A percentile compares a stretch with the other conserved stretches of the same genome.
phyloP scores from a whole-genome alignment of 495 filamentous ascomycete genomes.

The Aspergillus leporis region DNA sequence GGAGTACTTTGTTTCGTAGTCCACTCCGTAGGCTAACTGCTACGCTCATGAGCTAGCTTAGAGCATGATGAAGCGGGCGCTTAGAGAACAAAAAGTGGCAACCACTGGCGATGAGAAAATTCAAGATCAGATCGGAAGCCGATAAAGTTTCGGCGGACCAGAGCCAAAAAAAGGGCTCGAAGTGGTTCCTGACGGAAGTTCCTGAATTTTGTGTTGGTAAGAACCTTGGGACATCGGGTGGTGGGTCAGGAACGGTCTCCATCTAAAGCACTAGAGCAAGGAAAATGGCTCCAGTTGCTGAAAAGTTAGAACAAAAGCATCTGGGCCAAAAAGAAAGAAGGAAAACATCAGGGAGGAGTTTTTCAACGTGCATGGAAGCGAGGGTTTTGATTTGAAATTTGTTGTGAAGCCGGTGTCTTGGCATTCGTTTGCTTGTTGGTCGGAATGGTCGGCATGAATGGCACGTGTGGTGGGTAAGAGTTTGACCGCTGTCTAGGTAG shows the following conservation, averaged over 20 bases:
- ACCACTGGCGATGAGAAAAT: background rate
- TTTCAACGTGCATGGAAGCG: conserved; percentile 5
- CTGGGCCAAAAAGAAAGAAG: background rate
- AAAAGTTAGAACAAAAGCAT: background rate
- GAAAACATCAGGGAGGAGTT: background rate
- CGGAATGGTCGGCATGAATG: conserved; percentile 1
- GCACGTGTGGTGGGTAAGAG: background rate
- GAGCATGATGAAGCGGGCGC: no score
- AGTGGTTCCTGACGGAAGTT: background rate
- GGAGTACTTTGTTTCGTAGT: no score
- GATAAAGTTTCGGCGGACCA: conserved; percentile 1
- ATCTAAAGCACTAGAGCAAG: background rate
- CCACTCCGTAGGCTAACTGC: no score
- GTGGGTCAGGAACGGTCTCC: background rate
- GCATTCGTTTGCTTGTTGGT: conserved; percentile 1
- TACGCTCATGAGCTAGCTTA: no score
- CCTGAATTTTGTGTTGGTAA: background rate
- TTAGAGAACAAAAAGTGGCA: background rate
- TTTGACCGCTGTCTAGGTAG: background rate
- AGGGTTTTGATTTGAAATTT: conserved; percentile 4
- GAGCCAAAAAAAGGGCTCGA: background rate
- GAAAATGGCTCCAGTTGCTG: background rate
- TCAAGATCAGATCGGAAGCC: background rate
- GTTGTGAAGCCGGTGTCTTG: background rate
- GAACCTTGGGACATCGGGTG: background rate